Base-by-base conservation (phyloP, 768 basidiomycete species). In the Dioszegia crocea region DNA sequence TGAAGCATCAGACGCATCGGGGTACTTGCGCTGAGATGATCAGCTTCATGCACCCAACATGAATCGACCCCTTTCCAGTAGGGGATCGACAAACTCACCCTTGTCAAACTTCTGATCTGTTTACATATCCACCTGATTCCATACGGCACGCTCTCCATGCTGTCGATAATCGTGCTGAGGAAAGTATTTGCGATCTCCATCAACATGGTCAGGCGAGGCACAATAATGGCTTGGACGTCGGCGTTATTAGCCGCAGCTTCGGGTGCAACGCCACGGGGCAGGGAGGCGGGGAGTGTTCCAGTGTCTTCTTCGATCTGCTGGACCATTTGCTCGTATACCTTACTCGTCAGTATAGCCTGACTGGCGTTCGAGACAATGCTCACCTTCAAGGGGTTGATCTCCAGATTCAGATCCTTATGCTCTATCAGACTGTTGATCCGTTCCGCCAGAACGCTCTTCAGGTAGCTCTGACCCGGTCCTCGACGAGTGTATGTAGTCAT, bases 111-210 rank as follows among this genome's bases (percentile, higher is more conserved):
- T 62, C 92, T 82, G 74, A 99, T 99, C 78, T 99, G 96, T 78
- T 99, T 99, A 80, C 96, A 99, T 74, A 99, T 99, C 96, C 96
- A 99, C 65, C 96, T 84, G 63, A 99, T 99, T 69, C 96, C 96
- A 72, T 99, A 99, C 26, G 96, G 96, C 14, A 98, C 96, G 68
- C 88, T 92, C 69, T 99, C 96, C 86, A 97, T 86, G 63, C 90
- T 92, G 63, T 97, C 94, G 69, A 99, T 98, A 72, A 99, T 99
- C 9, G 96, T 99, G 31, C 91, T 81, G 59, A 99, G 81, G 80
- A 99, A 98, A 70, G 88, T 90, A 71, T 98, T 98, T 47, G 96
- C 96, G 61, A 99, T 99, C 77, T 99, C 96, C 92, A 99, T 98
- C 63, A 99, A 82, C 96, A 99, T 98, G 2, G 92, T 93, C 48